A percentile compares a stretch with the other conserved stretches of the same genome.
These are phyloP conservation scores for Wickerhamomyces strasburgensis DNA, from an alignment of 805 yeast species.

Conservation along the genomic window DNA sequence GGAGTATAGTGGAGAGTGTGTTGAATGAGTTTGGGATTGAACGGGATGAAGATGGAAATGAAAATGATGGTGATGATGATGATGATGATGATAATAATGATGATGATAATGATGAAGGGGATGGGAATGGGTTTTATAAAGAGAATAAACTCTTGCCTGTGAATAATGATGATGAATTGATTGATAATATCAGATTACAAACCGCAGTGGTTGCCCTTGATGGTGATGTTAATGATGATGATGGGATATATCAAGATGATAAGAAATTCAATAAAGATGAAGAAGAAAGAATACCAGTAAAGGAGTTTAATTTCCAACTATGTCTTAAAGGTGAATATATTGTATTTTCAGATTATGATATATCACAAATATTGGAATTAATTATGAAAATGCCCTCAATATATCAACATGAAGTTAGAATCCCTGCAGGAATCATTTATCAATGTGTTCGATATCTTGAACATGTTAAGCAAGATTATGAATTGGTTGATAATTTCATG, in stretches of 20 bases:
- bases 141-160: constrained; percentile 4
- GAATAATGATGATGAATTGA: constrained; percentile 29
- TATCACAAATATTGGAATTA: constrained; percentile 67
- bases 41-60: constrained; percentile 40
- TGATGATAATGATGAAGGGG: constrained; percentile 2
- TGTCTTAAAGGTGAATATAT: constrained; percentile 55
- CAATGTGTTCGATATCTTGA: constrained; percentile 71
- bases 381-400: constrained; percentile 57
- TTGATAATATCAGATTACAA: constrained; percentile 33
- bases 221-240: constrained; percentile 16
- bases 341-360: constrained; percentile 55
- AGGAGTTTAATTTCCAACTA: constrained; percentile 52
- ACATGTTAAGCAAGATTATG: constrained; percentile 46
- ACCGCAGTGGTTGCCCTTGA: constrained; percentile 32
- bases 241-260: constrained; percentile 21
- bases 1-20: constrained; percentile 51
- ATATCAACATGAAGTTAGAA: constrained; percentile 39
- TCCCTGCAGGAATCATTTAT: constrained; percentile 66
- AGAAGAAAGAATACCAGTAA: constrained; percentile 8
- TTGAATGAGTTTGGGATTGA: constrained; percentile 55
- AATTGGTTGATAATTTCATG: constrained; percentile 53
- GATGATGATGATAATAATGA: constrained; percentile 1
- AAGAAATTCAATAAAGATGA: constrained; percentile 11
- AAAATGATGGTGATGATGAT: background rate
- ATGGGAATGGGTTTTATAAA: constrained; percentile 16